Evolutionary conservation across 2,329 filamentous ascomycete species (phyloP), one percentile per base, ranked within the genome.

Genomic region (Alternaria arborescens): DNA sequence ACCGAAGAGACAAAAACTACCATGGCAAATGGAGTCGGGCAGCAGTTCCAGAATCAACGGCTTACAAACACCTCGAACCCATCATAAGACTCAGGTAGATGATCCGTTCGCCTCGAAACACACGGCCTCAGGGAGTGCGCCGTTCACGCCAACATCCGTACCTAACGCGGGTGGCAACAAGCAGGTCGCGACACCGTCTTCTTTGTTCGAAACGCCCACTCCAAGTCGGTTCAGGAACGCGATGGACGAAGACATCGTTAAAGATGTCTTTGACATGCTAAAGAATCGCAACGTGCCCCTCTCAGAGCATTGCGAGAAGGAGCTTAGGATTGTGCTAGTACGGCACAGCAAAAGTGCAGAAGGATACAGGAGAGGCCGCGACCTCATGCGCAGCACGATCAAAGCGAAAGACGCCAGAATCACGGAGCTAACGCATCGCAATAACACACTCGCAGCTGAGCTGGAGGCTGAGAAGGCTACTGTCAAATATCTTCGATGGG

Each of bases 321-420:
- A 61, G 4, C 64, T 79, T n/a, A 67, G 38, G 18, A 57, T 42
- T 8, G 47, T 78, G 0, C 60, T 77, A 1, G 65, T 57, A 7
- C 84, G 79, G 44, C 83, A 91, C 65, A 85, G 86, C 16, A 78
- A 88, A 52, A 84, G 83, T 52, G 82, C 84, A 0, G 86, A 85
- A 68, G 91, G 91, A 0, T 82, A 91, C 20, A 82, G 83, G 40
- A 85, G 85, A 62, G 89, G 90, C 0, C 82, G 91, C 3, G 90
- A 94, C 61, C 85, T 89, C 7, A 84, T 86, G 4, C 80, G 91
- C n/a, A 76, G 85, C 8, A 85, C 84, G 4, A 71, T 92, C 34
- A 88, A 87, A 71, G 82, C 83, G 5, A 89, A 88, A 65, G 89
- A 94, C 81, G 78, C 87, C 73, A 80, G 88, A 79, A 81, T 90